Percentiles rank a stretch among this genome's conserved stretches.
These are phyloP conservation scores for Colletotrichum magnum DNA, from an alignment of 2,329 filamentous ascomycete species.

Conservation along the genomic window DNA sequence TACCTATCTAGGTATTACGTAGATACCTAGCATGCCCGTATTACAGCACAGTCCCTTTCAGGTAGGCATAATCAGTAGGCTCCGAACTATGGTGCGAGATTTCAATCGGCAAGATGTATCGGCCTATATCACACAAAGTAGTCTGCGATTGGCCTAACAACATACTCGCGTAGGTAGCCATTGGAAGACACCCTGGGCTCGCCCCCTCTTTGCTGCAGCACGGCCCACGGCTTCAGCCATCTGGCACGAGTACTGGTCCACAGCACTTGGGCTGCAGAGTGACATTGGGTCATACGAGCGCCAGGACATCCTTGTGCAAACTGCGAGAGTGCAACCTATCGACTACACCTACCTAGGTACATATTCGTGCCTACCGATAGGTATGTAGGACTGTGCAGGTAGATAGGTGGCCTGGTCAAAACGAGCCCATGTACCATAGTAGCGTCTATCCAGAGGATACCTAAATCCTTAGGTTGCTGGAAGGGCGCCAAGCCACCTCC, in stretches of 20 bases:
- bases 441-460: too few relatives aligned
- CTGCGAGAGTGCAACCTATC: background rate
- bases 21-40: too few relatives aligned
- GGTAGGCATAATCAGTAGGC: too few relatives aligned
- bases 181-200: conserved; percentile 24
- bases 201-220: conserved; percentile 28
- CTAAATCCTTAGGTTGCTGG: too few relatives aligned
- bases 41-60: too few relatives aligned
- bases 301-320: conserved; percentile 17
- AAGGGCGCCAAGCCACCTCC: conserved; percentile 26
- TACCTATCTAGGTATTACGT: too few relatives aligned
- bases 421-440: background rate
- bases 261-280: conserved; percentile 20
- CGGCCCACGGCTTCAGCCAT: conserved; percentile 16
- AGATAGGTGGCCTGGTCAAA: too few relatives aligned
- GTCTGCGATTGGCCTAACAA: background rate
- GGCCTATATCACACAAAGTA: too few relatives aligned
- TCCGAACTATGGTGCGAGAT: too few relatives aligned
- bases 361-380: background rate
- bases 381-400: too few relatives aligned
- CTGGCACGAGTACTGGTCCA: conserved; percentile 18
- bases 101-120: too few relatives aligned
- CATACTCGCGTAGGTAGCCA: conserved; percentile 6
- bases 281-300: background rate
- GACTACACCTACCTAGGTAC: background rate